Evolutionary conservation across 768 basidiomycete species (phyloP), one percentile per base, ranked within the genome.

Genomic region (Podaxis pistillaris): DNA sequence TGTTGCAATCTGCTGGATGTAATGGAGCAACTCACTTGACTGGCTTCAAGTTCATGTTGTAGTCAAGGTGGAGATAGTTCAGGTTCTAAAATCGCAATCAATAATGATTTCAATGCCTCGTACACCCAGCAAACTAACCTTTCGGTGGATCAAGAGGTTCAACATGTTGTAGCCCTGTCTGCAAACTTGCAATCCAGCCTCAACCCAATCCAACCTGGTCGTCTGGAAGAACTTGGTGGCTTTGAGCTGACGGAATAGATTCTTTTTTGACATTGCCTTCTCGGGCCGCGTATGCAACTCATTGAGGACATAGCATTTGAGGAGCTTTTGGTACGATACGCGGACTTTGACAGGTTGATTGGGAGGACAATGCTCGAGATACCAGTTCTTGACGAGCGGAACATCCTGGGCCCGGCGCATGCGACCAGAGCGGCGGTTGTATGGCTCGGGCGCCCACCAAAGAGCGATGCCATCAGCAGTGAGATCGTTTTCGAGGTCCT

Each of bases 161-260:
- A 99, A 80, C 97, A 99, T 99, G 78, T 98, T 99, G 79, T 97
- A 99, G 44, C 97, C 97, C 73, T 99, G 97, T 67, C 97, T 82
- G 79, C 96, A 98, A 58, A 99, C 96, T 75, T 99, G 97, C 64
- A 99, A 77, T 67, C 97, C 97, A 2, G 96, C 97, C 75, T 99
- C 97, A 40, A 99, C 96, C 97, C 97, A 99, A 75, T 99, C 97
- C 67, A 99, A 77, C 67, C 85, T 93, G 3, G 97, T 99, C 13
- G 93, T 94, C 81, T 98, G 97, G 88, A 99, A 99, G 79, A 99
- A 99, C 76, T 98, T 98, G 62, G 97, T 99, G n/a, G 93, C 90
- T 77, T 98, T 98, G 62, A 95, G 81, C 71, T 95, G 93, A 49
- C 94, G 84, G 85, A 99, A 98, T 55, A 98, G 73, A 71, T 96